Percentiles rank a stretch among this genome's conserved stretches.
These are phyloP conservation scores for Coemansia sp. DNA, from an alignment of 192 early-diverging fungal species.

Conservation along the genomic window DNA sequence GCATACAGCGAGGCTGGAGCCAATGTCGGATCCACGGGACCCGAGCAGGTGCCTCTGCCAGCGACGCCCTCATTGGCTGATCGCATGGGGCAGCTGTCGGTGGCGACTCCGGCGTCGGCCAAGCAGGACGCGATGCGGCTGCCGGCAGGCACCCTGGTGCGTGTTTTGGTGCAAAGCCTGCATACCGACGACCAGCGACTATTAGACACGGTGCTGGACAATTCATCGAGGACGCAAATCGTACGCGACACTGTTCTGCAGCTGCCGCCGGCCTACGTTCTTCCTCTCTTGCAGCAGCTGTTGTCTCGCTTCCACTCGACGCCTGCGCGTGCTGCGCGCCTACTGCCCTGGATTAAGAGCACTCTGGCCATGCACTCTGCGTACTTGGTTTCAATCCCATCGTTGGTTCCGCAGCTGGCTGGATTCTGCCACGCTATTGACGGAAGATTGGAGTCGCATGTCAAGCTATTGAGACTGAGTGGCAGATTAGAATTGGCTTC, in stretches of 20 bases:
- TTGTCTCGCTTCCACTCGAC: slow-evolving; percentile 42
- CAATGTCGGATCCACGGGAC: slow-evolving; percentile 11
- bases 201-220: slow-evolving; percentile 45
- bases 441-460: slow-evolving; percentile 36
- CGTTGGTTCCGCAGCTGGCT: slow-evolving; percentile 44
- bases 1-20: slow-evolving; percentile 37
- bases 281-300: slow-evolving; percentile 55
- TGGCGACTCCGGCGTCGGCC: slow-evolving; percentile 5
- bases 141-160: slow-evolving; percentile 44
- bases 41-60: slow-evolving; percentile 1
- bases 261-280: slow-evolving; percentile 42
- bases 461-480: slow-evolving; percentile 32
- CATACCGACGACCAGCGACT: slow-evolving; percentile 41
- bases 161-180: slow-evolving; percentile 54
- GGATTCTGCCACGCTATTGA: slow-evolving; percentile 52
- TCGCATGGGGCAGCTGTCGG: slow-evolving; percentile 44
- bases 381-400: slow-evolving; percentile 41
- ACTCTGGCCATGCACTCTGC: slow-evolving; percentile 44
- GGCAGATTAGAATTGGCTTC: slow-evolving; percentile 49
- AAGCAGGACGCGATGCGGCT: slow-evolving; percentile 5
- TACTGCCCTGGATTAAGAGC: slow-evolving; percentile 48
- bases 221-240: slow-evolving; percentile 30
- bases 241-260: slow-evolving; percentile 49
- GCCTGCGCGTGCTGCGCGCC: slow-evolving; percentile 30
- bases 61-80: slow-evolving; percentile 42